Conservation (phyloP, 176 grass and related monocot species). For the Tillandsia fasciculata region DNA sequence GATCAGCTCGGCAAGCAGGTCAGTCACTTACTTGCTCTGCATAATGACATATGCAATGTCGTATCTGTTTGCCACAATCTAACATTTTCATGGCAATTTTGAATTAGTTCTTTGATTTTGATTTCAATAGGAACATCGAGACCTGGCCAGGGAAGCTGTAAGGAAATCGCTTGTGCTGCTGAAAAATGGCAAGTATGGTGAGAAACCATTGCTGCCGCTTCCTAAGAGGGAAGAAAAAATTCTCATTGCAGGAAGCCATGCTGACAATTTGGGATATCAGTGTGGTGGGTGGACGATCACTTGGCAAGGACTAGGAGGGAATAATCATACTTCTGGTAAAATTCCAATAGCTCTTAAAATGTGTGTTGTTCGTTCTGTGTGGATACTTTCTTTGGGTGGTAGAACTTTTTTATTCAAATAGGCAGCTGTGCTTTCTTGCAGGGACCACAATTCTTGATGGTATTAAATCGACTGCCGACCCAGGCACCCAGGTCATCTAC, state of each 20-base stretch:
- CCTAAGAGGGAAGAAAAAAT: conserved; percentile 10
- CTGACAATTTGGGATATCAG: conserved; percentile 20
- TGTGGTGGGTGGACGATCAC: conserved; percentile 13
- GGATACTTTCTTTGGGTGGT: not conserved
- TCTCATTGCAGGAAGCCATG: conserved; percentile 7
- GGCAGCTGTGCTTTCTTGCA: not conserved
- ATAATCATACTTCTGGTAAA: not conserved
- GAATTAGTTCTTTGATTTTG: too few relatives aligned
- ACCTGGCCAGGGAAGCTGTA: conserved; percentile 14
- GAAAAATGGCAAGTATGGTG: conserved; percentile 10
- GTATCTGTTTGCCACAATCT: not conserved
- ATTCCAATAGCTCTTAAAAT: not conserved
- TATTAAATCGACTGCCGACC: not conserved
- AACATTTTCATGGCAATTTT: too few relatives aligned
- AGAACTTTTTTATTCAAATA: not conserved
- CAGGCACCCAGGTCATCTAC: not conserved
- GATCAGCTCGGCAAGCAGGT: conserved; percentile 9
- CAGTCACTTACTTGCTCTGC: not conserved
- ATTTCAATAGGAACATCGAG: conserved; percentile 1
- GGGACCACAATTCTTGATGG: conserved; percentile 8
- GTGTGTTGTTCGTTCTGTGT: not conserved
- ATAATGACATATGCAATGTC: too few relatives aligned
- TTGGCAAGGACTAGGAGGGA: conserved; percentile 11
- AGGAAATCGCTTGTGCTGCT: conserved; percentile 23
- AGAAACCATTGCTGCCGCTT: conserved; percentile 1